A percentile compares a stretch with the other conserved stretches of the same genome.
Evolutionary conservation across 2,329 filamentous ascomycete species (phyloP).

Genomic region (Akanthomyces uredinophilus): DNA sequence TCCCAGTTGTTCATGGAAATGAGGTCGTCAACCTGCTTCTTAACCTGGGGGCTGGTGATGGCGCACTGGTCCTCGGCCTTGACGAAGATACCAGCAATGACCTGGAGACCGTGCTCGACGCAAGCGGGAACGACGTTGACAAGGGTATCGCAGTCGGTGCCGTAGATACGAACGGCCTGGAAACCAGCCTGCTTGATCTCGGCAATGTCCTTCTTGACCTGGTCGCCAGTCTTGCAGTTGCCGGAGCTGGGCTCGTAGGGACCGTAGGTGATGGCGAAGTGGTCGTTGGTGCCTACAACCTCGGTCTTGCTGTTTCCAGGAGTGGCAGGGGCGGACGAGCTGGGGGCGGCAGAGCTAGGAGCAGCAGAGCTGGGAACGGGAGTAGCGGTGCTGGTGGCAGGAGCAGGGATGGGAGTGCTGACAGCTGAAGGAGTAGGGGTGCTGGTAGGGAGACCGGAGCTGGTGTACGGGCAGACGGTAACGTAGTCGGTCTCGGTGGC

Average conservation of each 20-base stretch:
- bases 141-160: slow-evolving; percentile 82
- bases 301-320: slow-evolving; percentile 4
- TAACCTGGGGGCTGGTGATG: slow-evolving; percentile 54
- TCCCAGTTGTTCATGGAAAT: slow-evolving; percentile 68
- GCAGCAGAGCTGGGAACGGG: slow-evolving; percentile 19
- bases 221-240: slow-evolving; percentile 58
- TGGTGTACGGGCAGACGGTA: slow-evolving; percentile 65
- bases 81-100: slow-evolving; percentile 88
- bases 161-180: slow-evolving; percentile 74
- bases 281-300: slow-evolving; percentile 41
- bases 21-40: slow-evolving; percentile 70
- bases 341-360: slow-evolving; percentile 23
- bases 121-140: slow-evolving; percentile 67
- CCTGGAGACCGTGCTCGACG: slow-evolving; percentile 60
- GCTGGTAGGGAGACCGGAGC: slow-evolving; percentile 32
- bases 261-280: slow-evolving; percentile 77
- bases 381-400: slow-evolving; percentile 22
- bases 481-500: slow-evolving; percentile 64
- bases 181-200: slow-evolving; percentile 63
- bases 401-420: slow-evolving; percentile 51
- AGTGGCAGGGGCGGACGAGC: slow-evolving; percentile 23
- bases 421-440: slow-evolving; percentile 22
- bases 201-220: slow-evolving; percentile 56
- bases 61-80: slow-evolving; percentile 53
- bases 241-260: slow-evolving; percentile 57